These are phyloP conservation scores for Sapria himalayana DNA, from an alignment of 345 rosid species.

Conservation along the genomic window DNA sequence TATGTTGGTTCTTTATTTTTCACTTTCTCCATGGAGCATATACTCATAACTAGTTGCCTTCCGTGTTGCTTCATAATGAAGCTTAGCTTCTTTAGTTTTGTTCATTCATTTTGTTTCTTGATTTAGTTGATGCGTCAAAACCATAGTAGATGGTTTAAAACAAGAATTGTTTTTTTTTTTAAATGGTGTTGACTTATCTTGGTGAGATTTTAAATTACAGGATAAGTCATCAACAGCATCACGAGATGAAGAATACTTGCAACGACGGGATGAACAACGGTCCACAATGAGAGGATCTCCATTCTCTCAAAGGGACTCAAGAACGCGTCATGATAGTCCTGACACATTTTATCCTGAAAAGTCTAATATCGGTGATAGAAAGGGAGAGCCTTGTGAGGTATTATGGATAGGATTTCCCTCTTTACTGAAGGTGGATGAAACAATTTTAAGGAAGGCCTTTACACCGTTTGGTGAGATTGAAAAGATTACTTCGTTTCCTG, in stretches of 20 bases:
- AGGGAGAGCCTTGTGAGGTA: conserved; percentile 77
- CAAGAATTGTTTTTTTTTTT: neutral
- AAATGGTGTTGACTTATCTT: too few species aligned
- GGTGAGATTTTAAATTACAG: conserved; percentile 52
- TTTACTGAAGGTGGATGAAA: conserved; percentile 58
- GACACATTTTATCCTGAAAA: conserved; percentile 29
- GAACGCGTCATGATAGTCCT: conserved; percentile 39
- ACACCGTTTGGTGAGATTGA: conserved; percentile 79
- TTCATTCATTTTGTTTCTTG: neutral
- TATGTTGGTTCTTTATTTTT: too few species aligned
- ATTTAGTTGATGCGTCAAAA: neutral
- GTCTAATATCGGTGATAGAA: conserved; percentile 35
- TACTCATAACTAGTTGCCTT: neutral
- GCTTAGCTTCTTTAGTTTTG: conserved; percentile 1
- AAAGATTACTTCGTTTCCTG: conserved; percentile 67
- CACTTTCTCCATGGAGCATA: neutral
- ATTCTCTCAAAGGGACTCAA: conserved; percentile 44
- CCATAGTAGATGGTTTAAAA: neutral
- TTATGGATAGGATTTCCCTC: conserved; percentile 90
- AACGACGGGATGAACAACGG: conserved; percentile 35
- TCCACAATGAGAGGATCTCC: conserved; percentile 27
- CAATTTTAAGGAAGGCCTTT: conserved; percentile 52
- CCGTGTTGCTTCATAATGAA: neutral
- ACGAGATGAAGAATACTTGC: conserved; percentile 33
- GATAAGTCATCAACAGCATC: conserved; percentile 50